Evolutionary conservation across 139 green algal genomes (phyloP).

Genomic region (Tetraselmis striata): DNA sequence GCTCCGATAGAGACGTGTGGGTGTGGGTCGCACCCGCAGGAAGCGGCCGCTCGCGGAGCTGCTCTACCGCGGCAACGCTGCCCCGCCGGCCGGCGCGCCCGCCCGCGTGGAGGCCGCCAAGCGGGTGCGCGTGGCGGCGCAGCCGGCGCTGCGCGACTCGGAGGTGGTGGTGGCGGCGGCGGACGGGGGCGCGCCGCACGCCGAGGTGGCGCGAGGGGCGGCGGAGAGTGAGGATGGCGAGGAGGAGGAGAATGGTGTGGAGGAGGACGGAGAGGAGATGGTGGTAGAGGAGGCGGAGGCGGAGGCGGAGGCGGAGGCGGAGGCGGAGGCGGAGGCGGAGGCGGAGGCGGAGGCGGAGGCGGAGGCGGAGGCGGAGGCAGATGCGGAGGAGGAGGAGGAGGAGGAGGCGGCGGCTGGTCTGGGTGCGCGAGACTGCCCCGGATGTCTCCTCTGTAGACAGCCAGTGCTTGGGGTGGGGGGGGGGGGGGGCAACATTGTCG

Average conservation of each 20-base stretch:
- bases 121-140: background rate
- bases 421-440: no score
- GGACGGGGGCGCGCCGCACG: no score
- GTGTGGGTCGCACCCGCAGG: no score
- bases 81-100: no score
- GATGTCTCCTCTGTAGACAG: no score
- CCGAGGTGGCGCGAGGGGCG: no score
- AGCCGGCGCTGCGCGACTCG: background rate
- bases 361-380: background rate
- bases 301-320: conserved; percentile 12
- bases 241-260: conserved; percentile 3
- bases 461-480: background rate
- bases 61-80: no score
- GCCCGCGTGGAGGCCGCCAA: background rate
- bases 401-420: no score
- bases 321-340: background rate
- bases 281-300: conserved; percentile 1
- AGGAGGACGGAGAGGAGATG: background rate
- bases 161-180: background rate
- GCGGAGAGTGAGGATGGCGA: background rate
- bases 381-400: no score
- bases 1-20: no score
- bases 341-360: conserved; percentile 1
- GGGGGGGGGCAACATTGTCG: background rate
- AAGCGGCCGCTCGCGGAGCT: no score